These are phyloP conservation scores for Saprolegnia diclina DNA, from an alignment of 352 stramenopile genomes.

Conservation along the genomic window DNA sequence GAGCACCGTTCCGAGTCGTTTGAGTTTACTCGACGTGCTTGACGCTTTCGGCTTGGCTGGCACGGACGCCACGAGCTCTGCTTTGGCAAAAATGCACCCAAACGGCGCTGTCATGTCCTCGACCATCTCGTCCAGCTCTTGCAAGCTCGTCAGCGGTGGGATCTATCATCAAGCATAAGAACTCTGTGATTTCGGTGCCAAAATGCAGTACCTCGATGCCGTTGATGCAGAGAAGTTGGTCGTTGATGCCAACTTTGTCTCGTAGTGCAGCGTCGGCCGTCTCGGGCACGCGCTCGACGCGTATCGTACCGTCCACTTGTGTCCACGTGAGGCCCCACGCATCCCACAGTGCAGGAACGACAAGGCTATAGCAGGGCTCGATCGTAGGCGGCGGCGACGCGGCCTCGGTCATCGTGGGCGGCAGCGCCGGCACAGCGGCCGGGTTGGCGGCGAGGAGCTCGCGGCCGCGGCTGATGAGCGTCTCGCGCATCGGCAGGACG, in stretches of 20 bases:
- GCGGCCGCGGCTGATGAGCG: slow-evolving; percentile 34
- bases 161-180: not conserved
- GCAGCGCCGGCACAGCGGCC: not conserved
- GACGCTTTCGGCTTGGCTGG: slow-evolving; percentile 8
- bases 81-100: slow-evolving; percentile 6
- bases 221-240: slow-evolving; percentile 54
- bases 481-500: slow-evolving; percentile 44
- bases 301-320: slow-evolving; percentile 38
- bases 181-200: slow-evolving; percentile 31
- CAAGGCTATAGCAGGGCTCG: slow-evolving; percentile 25
- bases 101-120: not conserved
- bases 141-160: slow-evolving; percentile 23
- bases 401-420: slow-evolving; percentile 32
- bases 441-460: not conserved
- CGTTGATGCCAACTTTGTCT: slow-evolving; percentile 30
- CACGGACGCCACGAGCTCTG: not conserved
- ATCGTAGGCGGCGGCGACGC: not conserved
- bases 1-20: slow-evolving; percentile 33
- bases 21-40: not conserved
- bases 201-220: slow-evolving; percentile 42
- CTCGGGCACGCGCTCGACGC: slow-evolving; percentile 37
- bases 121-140: slow-evolving; percentile 19
- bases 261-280: slow-evolving; percentile 13
- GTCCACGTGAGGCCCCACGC: slow-evolving; percentile 31
- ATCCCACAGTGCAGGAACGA: slow-evolving; percentile 28